Evolutionary conservation across 2,329 filamentous ascomycete genomes (phyloP), one percentile per base, ranked within the genome.

Genomic region (Ilyonectria sp.): DNA sequence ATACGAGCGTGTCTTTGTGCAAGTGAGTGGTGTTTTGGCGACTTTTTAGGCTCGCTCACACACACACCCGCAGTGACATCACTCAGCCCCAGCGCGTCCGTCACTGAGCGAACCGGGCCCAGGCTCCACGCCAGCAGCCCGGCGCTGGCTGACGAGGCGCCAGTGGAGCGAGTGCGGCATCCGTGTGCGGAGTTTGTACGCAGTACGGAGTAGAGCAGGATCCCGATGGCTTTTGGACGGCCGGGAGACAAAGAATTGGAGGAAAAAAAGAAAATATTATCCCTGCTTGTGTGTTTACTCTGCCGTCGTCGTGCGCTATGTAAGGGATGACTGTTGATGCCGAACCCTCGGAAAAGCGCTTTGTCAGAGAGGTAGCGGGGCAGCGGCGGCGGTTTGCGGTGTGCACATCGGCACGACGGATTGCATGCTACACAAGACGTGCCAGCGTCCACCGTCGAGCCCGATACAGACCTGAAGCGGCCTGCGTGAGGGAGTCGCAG

Each of bases 1-100:
- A 65, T 60, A 61, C 57, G 63, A 65, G 40, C 29, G 33, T 17
- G 8, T 9, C 35, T 10, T 19, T 23, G 31, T 19, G 47, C 23
- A 43, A 29, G 9, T 11, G 26, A 23, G 49, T 60, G 33, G 33
- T 31, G 37, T 21, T 21, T 29, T 33, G 26, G 49, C n/a, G 31
- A 11, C 49, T 52, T 33, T 52, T 19, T 19, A 44, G 37, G 17
- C 37, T 40, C 37, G 13, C 43, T 44, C 17, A 44, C 10, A 19
- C 43, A 10, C 43, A n/a, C 60, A 71, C 60, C 71, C 71, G 63
- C 66, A 71, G 71, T 72, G 71, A 72, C 71, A 72, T 72, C 71
- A 72, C 66, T 55, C 33, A 64, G 57, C 47, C 35, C 46, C 23
- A 49, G 23, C 35, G 46, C 21, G 21, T 21, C 21, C 54, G 21